phyloP scores from a whole-genome alignment of 2,329 filamentous ascomycete species.

The Lasiodiplodia theobromae region DNA sequence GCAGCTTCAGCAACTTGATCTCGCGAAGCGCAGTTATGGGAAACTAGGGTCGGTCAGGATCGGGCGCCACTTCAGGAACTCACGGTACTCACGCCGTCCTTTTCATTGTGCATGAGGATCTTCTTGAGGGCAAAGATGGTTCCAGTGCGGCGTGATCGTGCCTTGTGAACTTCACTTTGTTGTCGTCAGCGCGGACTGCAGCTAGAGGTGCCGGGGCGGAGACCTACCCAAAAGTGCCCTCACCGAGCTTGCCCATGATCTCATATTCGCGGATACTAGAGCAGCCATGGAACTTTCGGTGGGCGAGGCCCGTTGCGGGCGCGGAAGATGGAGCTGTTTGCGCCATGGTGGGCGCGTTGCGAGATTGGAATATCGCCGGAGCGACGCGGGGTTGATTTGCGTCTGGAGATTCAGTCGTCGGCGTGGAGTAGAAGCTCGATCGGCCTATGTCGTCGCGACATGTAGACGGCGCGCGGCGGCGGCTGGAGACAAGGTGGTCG shows the following conservation, averaged over 20 bases:
- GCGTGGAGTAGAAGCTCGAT: constrained; percentile 9
- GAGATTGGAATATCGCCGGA: not conserved
- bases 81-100: constrained; percentile 75
- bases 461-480: constrained; percentile 28
- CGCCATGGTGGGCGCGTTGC: constrained; percentile 20
- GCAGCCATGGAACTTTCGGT: constrained; percentile 78
- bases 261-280: constrained; percentile 84
- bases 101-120: constrained; percentile 99
- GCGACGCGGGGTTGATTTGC: not conserved
- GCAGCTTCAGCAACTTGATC: constrained; percentile 94
- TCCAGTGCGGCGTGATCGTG: constrained; percentile 76
- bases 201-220: constrained; percentile 25
- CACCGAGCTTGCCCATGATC: constrained; percentile 82
- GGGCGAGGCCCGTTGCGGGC: constrained; percentile 59
- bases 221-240: constrained; percentile 88
- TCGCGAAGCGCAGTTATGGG: constrained; percentile 98
- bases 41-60: constrained; percentile 62
- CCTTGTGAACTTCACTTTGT: constrained; percentile 85
- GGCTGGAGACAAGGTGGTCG: not conserved
- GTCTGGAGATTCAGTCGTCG: constrained; percentile 16
- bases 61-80: constrained; percentile 27
- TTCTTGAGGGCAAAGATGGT: constrained; percentile 90
- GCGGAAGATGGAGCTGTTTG: constrained; percentile 35
- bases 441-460: constrained; percentile 29
- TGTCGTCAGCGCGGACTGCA: not conserved